phyloP scores from a whole-genome alignment of 208 protist species.

The Crithidia thermophila region DNA sequence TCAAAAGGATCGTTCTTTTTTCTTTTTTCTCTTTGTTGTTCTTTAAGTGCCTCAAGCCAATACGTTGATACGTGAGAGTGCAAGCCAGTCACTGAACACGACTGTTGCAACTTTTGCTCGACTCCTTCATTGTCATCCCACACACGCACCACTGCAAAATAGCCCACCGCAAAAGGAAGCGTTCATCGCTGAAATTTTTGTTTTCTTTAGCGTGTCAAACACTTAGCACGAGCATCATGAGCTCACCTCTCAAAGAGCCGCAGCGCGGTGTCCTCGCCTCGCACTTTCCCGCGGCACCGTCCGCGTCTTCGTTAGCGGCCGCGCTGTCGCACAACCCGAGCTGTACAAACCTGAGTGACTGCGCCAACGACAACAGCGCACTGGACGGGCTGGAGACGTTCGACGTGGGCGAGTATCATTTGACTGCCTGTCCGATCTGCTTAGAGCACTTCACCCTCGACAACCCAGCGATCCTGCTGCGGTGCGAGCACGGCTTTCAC shows the following conservation, averaged over 20 bases:
- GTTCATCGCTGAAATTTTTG: too few species aligned
- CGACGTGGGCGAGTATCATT: conserved; percentile 68
- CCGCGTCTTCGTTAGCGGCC: not conserved
- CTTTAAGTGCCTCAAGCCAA: too few species aligned
- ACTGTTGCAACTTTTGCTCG: too few species aligned
- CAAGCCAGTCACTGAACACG: too few species aligned
- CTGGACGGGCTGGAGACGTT: conserved; percentile 45
- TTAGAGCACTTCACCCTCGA: conserved; percentile 78
- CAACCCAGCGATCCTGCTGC: conserved; percentile 80
- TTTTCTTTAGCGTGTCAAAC: too few species aligned
- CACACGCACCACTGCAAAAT: too few species aligned
- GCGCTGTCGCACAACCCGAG: conserved; percentile 11
- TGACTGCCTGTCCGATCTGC: conserved; percentile 80
- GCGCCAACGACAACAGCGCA: conserved; percentile 16
- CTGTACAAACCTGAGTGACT: conserved; percentile 30
- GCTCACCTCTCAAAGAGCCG: not conserved
- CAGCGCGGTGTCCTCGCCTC: not conserved
- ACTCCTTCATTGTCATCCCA: too few species aligned
- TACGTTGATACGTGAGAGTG: too few species aligned
- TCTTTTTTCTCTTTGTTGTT: too few species aligned
- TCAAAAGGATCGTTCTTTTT: too few species aligned
- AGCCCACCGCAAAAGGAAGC: too few species aligned
- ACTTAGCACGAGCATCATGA: not conserved
- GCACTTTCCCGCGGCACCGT: not conserved
- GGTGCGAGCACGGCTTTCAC: conserved; percentile 82